phyloP scores from a whole-genome alignment of 257 asterid species.

The Plectranthus barbatus region DNA sequence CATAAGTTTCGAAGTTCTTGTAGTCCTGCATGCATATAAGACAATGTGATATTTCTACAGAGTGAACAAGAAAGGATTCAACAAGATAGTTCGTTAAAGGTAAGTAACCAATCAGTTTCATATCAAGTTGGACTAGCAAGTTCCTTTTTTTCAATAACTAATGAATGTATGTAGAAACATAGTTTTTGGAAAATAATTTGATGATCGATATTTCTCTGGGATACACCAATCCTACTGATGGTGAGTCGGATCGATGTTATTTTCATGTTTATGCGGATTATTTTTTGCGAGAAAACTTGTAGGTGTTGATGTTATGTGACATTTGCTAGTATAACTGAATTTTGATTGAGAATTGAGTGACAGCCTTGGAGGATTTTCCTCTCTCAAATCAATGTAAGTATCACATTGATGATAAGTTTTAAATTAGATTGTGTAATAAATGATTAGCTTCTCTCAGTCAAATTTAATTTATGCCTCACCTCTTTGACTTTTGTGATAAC shows the following conservation, averaged over 20 bases:
- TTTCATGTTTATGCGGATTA: background rate
- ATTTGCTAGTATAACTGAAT: too few relatives aligned
- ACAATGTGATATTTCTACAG: constrained; percentile 34
- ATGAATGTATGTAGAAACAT: background rate
- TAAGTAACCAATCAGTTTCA: constrained; percentile 13
- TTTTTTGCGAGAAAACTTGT: background rate
- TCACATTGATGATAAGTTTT: background rate
- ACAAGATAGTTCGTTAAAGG: constrained; percentile 57
- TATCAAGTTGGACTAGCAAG: background rate
- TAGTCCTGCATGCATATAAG: constrained; percentile 8
- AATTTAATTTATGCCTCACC: background rate
- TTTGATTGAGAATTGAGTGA: constrained; percentile 84
- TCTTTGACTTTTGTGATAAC: background rate
- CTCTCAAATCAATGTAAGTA: constrained; percentile 60
- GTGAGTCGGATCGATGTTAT: background rate
- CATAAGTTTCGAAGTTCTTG: background rate
- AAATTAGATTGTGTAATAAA: background rate
- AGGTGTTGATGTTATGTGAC: too few relatives aligned
- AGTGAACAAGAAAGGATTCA: constrained; percentile 77
- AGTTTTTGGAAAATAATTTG: background rate
- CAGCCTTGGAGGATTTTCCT: constrained; percentile 53
- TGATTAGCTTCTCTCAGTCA: too few relatives aligned
- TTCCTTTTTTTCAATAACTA: background rate
- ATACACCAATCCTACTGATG: too few relatives aligned
- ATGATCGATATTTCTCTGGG: too few relatives aligned